A percentile compares a stretch with the other conserved stretches of the same genome.
Conservation (phyloP, 768 basidiomycete species). For the Auriculariales sp. region DNA sequence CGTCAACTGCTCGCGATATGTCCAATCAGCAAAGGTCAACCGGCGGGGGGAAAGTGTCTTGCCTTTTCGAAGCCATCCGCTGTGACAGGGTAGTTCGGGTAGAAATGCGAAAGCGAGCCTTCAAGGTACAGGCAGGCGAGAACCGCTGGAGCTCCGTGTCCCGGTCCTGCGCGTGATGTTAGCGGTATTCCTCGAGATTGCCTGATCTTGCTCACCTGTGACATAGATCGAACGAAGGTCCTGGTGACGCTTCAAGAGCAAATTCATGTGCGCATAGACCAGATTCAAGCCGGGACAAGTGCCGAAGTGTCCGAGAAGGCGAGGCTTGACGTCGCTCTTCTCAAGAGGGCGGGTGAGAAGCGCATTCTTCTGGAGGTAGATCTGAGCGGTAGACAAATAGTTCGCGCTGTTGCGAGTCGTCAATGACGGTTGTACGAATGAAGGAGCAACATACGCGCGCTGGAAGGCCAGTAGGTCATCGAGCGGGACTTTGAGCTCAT, state of each 20-base stretch:
- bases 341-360: conserved; percentile 45
- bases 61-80: conserved; percentile 29
- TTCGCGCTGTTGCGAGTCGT: neutral
- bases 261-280: conserved; percentile 52
- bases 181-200: neutral
- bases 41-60: conserved; percentile 10
- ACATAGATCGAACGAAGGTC: conserved; percentile 54
- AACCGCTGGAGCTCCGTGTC: conserved; percentile 78
- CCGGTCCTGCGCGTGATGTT: conserved; percentile 14
- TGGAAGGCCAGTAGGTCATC: neutral
- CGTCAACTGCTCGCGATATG: conserved; percentile 37
- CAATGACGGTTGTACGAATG: neutral
- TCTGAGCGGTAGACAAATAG: conserved; percentile 43
- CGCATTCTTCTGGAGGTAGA: conserved; percentile 64
- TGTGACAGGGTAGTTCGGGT: conserved; percentile 43
- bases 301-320: conserved; percentile 75
- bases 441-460: neutral
- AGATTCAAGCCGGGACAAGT: conserved; percentile 68
- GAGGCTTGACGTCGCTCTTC: conserved; percentile 61
- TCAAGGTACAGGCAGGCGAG: conserved; percentile 83
- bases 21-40: conserved; percentile 12
- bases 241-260: conserved; percentile 11
- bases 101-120: conserved; percentile 46
- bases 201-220: conserved; percentile 59
- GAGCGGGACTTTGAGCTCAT: neutral